Percentiles rank a stretch among this genome's conserved stretches.
These are phyloP conservation scores for Aspergillus leporis DNA, from an alignment of 495 filamentous ascomycete species.

Conservation along the genomic window DNA sequence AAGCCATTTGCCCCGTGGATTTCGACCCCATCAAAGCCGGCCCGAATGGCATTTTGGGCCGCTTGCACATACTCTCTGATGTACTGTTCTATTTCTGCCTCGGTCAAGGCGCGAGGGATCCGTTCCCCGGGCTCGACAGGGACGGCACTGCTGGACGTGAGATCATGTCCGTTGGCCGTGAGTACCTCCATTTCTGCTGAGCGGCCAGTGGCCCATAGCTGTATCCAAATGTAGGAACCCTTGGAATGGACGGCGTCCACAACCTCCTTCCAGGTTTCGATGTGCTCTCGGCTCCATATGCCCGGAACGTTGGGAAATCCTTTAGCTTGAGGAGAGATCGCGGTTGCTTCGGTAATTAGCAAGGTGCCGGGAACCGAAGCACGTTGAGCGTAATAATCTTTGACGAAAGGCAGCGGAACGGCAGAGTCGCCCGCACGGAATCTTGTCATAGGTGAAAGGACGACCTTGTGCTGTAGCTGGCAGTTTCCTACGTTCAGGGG, in stretches of 20 bases:
- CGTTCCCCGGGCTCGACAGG: slow-evolving; percentile 32
- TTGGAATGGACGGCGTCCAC: slow-evolving; percentile 53
- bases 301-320: slow-evolving; percentile 49
- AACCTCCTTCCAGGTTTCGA: slow-evolving; percentile 50
- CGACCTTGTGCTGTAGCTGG: slow-evolving; percentile 47
- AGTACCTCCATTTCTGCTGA: slow-evolving; percentile 37
- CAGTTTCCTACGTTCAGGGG: slow-evolving; percentile 50
- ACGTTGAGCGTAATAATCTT: slow-evolving; percentile 55
- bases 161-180: slow-evolving; percentile 22
- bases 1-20: slow-evolving; percentile 59
- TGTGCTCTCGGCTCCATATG: slow-evolving; percentile 45
- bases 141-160: slow-evolving; percentile 24
- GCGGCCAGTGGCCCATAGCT: slow-evolving; percentile 54
- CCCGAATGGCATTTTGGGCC: slow-evolving; percentile 58
- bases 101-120: slow-evolving; percentile 43
- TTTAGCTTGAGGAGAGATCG: slow-evolving; percentile 52
- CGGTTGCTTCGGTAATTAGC: slow-evolving; percentile 61
- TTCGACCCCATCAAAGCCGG: slow-evolving; percentile 63
- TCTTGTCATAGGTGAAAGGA: slow-evolving; percentile 55
- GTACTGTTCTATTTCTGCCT: slow-evolving; percentile 42
- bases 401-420: slow-evolving; percentile 32
- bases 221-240: slow-evolving; percentile 50
- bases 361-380: slow-evolving; percentile 50
- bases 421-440: slow-evolving; percentile 36
- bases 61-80: slow-evolving; percentile 55